Percentiles rank a stretch among this genome's conserved stretches.
These are phyloP conservation scores for Xylariomycetidae sp. DNA, from an alignment of 2,329 filamentous ascomycete species.

Conservation along the genomic window DNA sequence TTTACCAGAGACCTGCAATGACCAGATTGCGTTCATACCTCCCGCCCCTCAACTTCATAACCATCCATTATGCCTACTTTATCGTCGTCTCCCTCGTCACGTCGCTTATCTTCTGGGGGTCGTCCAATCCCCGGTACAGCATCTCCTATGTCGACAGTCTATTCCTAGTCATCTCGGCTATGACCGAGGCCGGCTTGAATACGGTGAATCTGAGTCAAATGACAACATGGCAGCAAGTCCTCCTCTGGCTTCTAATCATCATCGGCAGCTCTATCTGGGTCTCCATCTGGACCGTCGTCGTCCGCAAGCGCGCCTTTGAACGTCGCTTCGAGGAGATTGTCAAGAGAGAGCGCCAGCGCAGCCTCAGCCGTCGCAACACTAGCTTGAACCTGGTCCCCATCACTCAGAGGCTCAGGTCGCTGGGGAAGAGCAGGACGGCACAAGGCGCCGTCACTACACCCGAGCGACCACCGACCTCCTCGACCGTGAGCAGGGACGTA, in stretches of 20 bases:
- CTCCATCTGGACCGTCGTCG: slow-evolving; percentile 56
- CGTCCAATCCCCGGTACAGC: slow-evolving; percentile 43
- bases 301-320: slow-evolving; percentile 59
- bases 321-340: slow-evolving; percentile 52
- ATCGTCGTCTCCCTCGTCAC: slow-evolving; percentile 47
- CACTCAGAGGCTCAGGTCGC: slow-evolving; percentile 17
- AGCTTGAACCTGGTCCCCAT: slow-evolving; percentile 23
- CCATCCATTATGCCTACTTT: slow-evolving; percentile 64
- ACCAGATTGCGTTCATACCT: slow-evolving; percentile 26
- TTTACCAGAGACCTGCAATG: no score
- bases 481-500: not conserved
- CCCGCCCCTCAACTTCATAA: slow-evolving; percentile 55
- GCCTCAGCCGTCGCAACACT: slow-evolving; percentile 20
- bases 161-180: slow-evolving; percentile 60
- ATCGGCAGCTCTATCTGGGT: slow-evolving; percentile 62
- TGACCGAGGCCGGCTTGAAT: slow-evolving; percentile 59
- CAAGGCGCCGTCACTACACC: no score
- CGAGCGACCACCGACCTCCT: no score
- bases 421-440: slow-evolving; percentile 14
- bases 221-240: slow-evolving; percentile 61
- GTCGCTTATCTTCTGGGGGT: slow-evolving; percentile 58
- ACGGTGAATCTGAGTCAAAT: slow-evolving; percentile 59
- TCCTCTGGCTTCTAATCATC: slow-evolving; percentile 60
- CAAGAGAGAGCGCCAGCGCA: slow-evolving; percentile 33
- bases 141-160: slow-evolving; percentile 60